phyloP scores from a whole-genome alignment of 2,329 filamentous ascomycete species.

The Sarocladiaceae sp. region DNA sequence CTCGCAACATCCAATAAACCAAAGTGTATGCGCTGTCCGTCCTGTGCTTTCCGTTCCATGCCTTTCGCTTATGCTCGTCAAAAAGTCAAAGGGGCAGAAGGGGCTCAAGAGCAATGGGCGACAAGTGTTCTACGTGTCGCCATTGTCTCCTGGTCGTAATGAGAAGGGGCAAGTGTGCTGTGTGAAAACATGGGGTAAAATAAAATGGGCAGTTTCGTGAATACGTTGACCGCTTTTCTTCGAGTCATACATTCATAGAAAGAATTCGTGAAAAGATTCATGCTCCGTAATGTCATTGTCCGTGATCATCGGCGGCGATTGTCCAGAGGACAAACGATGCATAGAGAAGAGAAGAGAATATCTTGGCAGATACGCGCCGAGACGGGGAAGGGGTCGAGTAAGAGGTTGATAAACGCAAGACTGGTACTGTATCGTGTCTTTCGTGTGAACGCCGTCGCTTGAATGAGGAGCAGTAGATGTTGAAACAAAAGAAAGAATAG shows the following conservation, averaged over 20 bases:
- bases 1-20: not conserved
- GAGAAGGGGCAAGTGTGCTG: not conserved
- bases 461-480: slow-evolving; percentile 18
- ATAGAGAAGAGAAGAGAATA: slow-evolving; percentile 10
- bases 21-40: slow-evolving; percentile 1
- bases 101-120: not conserved
- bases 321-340: slow-evolving; percentile 16
- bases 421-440: slow-evolving; percentile 5
- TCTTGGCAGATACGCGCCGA: slow-evolving; percentile 19
- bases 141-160: not conserved
- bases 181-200: not conserved
- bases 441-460: slow-evolving; percentile 10
- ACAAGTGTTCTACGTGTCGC: no score
- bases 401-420: not conserved
- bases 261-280: slow-evolving; percentile 31
- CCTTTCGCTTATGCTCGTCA: slow-evolving; percentile 18
- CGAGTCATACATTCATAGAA: slow-evolving; percentile 38
- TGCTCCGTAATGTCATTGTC: slow-evolving; percentile 26
- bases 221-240: slow-evolving; percentile 23
- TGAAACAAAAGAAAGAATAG: slow-evolving; percentile 24
- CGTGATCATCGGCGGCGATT: slow-evolving; percentile 13
- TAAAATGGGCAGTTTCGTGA: slow-evolving; percentile 7
- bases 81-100: slow-evolving; percentile 14
- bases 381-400: not conserved
- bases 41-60: slow-evolving; percentile 9